These are phyloP conservation scores for Rauvolfia tetraphylla DNA, from an alignment of 257 asterid genomes.

Conservation along the genomic window DNA sequence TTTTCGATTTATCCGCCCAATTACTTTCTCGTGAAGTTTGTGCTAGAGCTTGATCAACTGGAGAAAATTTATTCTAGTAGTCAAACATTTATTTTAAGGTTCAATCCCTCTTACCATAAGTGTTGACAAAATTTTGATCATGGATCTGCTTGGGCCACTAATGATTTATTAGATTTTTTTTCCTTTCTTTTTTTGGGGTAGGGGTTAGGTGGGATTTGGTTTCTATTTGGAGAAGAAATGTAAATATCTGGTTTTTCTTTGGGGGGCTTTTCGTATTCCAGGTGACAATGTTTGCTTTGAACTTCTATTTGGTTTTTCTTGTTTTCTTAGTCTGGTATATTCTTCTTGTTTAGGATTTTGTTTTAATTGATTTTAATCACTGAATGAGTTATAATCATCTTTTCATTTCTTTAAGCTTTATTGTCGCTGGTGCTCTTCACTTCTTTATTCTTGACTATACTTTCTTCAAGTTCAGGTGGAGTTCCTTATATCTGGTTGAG, in stretches of 20 bases:
- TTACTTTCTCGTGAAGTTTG: neutral
- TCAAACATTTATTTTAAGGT: neutral
- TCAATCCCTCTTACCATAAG: neutral
- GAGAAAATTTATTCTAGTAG: neutral
- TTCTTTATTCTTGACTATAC: constrained; percentile 2
- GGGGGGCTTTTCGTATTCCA: neutral
- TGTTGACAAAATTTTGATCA: neutral
- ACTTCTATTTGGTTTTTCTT: neutral
- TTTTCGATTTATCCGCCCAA: neutral
- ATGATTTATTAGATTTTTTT: neutral
- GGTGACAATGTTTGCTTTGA: neutral
- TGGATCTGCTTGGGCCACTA: neutral
- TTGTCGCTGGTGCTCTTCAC: neutral
- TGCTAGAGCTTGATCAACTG: neutral
- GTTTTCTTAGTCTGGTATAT: neutral
- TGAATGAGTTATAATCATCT: neutral
- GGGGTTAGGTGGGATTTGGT: neutral
- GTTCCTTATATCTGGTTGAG: constrained; percentile 10
- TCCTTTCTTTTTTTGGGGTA: neutral
- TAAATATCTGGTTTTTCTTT: neutral
- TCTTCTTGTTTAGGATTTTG: neutral
- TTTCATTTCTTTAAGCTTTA: neutral
- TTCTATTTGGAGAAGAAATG: neutral
- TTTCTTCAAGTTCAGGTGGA: constrained; percentile 35
- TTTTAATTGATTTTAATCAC: neutral